Conservation (phyloP, 169 alveolate species). For the Babesia ovis region DNA sequence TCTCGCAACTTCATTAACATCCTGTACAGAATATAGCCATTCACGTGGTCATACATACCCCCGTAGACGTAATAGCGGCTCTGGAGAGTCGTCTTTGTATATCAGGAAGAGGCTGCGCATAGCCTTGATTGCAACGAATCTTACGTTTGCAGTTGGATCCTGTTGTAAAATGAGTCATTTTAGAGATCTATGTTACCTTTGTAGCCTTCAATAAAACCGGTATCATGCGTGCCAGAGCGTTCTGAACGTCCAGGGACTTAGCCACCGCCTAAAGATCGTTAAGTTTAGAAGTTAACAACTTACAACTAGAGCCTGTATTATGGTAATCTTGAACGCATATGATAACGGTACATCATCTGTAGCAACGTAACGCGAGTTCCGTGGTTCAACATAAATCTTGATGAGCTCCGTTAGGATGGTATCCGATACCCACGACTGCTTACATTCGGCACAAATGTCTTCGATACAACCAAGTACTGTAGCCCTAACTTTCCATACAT, state of each 20-base stretch:
- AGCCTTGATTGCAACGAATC: constrained; percentile 61
- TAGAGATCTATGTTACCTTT: too few relatives aligned
- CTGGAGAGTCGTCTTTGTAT: constrained; percentile 58
- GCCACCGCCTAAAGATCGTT: constrained; percentile 53
- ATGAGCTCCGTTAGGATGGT: constrained; percentile 36
- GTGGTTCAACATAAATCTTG: constrained; percentile 41
- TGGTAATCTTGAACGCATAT: constrained; percentile 40
- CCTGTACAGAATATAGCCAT: constrained; percentile 13
- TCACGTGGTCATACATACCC: constrained; percentile 3
- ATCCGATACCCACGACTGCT: constrained; percentile 52
- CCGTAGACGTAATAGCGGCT: constrained; percentile 32
- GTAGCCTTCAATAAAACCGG: constrained; percentile 49
- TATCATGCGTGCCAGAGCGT: constrained; percentile 43
- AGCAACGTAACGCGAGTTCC: constrained; percentile 23
- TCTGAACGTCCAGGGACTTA: constrained; percentile 57
- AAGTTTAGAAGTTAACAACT: not conserved
- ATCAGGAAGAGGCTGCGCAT: constrained; percentile 53
- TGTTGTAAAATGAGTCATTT: too few relatives aligned
- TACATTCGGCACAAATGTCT: constrained; percentile 39
- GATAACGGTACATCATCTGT: constrained; percentile 23
- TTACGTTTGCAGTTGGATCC: constrained; percentile 58
- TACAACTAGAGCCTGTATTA: constrained; percentile 64
- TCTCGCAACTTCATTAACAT: constrained; percentile 49
- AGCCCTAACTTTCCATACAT: constrained; percentile 65
- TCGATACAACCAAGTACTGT: constrained; percentile 51